Base-by-base conservation (phyloP, 768 basidiomycete species). In the Amanita rubescens region DNA sequence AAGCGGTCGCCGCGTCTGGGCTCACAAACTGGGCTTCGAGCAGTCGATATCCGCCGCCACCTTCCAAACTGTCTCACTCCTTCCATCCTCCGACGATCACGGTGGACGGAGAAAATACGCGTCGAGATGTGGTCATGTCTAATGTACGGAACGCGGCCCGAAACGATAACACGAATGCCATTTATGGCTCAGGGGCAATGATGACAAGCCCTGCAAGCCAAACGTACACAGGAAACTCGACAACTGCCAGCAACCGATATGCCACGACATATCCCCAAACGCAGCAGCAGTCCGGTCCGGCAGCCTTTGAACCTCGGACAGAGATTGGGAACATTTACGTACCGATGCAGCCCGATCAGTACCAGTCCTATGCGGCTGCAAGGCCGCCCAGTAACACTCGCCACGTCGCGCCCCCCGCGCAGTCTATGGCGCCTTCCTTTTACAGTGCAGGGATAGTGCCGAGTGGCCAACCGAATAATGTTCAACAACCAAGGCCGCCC, bases 261-360 rank as follows among this genome's bases (percentile, higher is more conserved):
- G 69, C 80, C 3, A 66, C 78, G 20, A 75, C 78, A 41, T 88
- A 81, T 56, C 65, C 75, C 10, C 76, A 77, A 58, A 66, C 65
- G 19, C 74, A 70, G 57, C 74, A 70, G 57, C 71, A 69, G 50
- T 69, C 73, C 55, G 56, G 66, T 46, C 55, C 64, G 47, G 62
- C 74, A 56, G 51, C 79, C 15, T 86, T 84, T 60, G 84, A 85
- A 43, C 66, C 80, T 47, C 76, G 84, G 51, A 68, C 79, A 24
- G 85, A 87, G 47, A 80, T 87, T 34, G 80, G 79, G 38, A 78
- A 78, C 53, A 65, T 92, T 67, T 93, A 83, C 63, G 83, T 83
- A 34, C 89, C 90, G 1, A 78, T 93, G 76, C 90, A 91, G 65
- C 85, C 90, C 32, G 90, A 92, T 22, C 84, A 85, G 59, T 90